Base-by-base conservation (phyloP, 257 asterid genomes). In the Thymus quinquecostatus region DNA sequence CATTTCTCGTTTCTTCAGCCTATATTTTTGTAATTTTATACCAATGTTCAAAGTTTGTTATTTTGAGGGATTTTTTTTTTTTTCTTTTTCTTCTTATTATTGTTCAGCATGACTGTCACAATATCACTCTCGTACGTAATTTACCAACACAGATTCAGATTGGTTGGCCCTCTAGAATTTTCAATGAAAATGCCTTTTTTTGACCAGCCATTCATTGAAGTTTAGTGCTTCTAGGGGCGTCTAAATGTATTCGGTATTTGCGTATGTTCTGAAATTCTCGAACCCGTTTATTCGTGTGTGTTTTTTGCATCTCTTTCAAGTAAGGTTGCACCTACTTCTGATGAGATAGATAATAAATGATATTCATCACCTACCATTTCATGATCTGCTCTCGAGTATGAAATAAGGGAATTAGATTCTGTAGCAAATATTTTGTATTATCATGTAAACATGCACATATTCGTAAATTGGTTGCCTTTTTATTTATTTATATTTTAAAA, bases 1-100 rank as follows among this genome's bases (percentile, higher is more conserved):
- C 71, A 58, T 56, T 68, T 34, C 72, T 82, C 41, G 77, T 75
- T 72, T 75, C 58, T 63, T 78, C 72, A 69, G 81, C 79, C 76
- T 29, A 36, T 28, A 53, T 68, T 61, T 50, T 12, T 50, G 56
- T 61, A 49, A 12, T 53, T 49, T 33, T 33, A 13, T n/a, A 38
- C 41, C 41, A 3, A 38, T 38, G 4, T 21, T 21, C 21, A 0
- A 21, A 21, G 21, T 21, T 21, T 21, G 21, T 21, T 21, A 21
- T 21, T 21, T 21, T 21, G 21, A 21, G 21, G 4, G 59, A 27
- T 49, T 13, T 11, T 49, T 27, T 11, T 49, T 27, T 6, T 11
- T 11, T 49, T 4, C 41, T 47, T 38, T 7, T 4, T 38, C 3
- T 7, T 32, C 60, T 32, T 48, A 14, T 5, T 8, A 30, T 33